Base-by-base conservation (phyloP, 2,329 filamentous ascomycete genomes). In the Emmonsia crescens region DNA sequence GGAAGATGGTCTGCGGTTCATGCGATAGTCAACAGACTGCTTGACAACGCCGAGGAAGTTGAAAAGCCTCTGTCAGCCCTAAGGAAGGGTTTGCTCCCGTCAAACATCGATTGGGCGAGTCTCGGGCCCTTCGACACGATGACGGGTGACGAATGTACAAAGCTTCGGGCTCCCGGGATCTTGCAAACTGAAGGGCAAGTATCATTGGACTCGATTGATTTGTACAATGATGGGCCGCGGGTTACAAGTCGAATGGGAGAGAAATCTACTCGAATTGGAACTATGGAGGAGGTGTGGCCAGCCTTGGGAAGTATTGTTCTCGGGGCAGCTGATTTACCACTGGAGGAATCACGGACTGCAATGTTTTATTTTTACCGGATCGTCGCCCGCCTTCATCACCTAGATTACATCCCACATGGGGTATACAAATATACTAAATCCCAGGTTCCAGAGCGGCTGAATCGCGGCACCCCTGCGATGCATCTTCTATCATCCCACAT, bases 291-390 rank as follows among this genome's bases (percentile, higher is more conserved):
- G 60, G 64, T 78, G 21, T 76, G 75, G 69, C 68, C 71, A 62
- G 74, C 68, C 42, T 66, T 77, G 36, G 76, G 76, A 5, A 68
- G 66, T 54, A 72, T 80, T 59, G 70, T 79, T 24, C 65, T 79
- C n/a, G 66, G 71, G 49, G 75, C 77, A 58, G 71, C 76, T n/a
- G 73, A 77, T 65, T 64, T 66, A 14, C 61, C 71, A 3, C 59
- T 68, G 3, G 69, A 70, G 24, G 68, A 77, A 61, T 71, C 73
- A 6, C 71, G 73, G 52, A 46, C 69, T 14, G 73, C 75, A 48
- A 79, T 80, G 77, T 74, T 73, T 59, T 74, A 72, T 58, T 76
- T 80, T 8, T 74, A 75, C 64, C 76, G 73, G 33, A 72, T 76
- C 36, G 68, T 80, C 63, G 78, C 76, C 49, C 74, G 75, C 55